Conservation (phyloP, 768 basidiomycete species). For the Leccinum olivaceopallidum region DNA sequence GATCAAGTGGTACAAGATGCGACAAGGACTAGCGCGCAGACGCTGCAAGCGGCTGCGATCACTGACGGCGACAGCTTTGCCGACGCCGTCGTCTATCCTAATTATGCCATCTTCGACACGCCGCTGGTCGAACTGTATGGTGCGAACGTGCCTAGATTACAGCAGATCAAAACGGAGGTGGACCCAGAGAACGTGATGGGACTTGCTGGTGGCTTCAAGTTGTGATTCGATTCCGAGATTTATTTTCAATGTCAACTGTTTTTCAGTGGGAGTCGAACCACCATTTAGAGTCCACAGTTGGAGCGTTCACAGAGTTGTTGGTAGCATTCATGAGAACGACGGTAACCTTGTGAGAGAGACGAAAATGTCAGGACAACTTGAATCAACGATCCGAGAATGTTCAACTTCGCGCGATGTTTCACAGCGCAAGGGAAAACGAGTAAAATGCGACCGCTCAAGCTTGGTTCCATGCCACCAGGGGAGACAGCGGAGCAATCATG, state of each 20-base stretch:
- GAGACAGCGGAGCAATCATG: too few species aligned
- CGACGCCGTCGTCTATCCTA: slow-evolving; percentile 46
- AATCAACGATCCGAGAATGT: background rate
- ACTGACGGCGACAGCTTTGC: slow-evolving; percentile 34
- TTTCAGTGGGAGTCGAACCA: background rate
- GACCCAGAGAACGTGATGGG: slow-evolving; percentile 62
- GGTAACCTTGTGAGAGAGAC: background rate
- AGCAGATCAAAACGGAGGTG: slow-evolving; percentile 40
- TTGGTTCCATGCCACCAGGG: too few species aligned
- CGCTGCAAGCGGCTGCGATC: slow-evolving; percentile 39
- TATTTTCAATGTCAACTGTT: background rate
- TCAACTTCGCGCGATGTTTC: background rate
- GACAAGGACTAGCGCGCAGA: slow-evolving; percentile 35
- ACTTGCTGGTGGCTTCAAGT: slow-evolving; percentile 60
- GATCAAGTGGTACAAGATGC: slow-evolving; percentile 35
- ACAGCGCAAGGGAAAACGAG: too few species aligned
- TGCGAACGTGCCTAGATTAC: slow-evolving; percentile 36
- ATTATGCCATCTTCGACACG: slow-evolving; percentile 54
- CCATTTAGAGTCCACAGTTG: background rate
- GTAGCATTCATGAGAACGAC: background rate
- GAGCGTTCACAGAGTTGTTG: background rate
- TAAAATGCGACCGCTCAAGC: too few species aligned
- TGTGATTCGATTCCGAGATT: slow-evolving; percentile 13
- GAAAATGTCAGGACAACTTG: background rate
- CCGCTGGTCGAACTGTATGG: slow-evolving; percentile 42